These are phyloP conservation scores for Mortierella sp. DNA, from an alignment of 371 early-diverging fungal genomes.

Conservation along the genomic window DNA sequence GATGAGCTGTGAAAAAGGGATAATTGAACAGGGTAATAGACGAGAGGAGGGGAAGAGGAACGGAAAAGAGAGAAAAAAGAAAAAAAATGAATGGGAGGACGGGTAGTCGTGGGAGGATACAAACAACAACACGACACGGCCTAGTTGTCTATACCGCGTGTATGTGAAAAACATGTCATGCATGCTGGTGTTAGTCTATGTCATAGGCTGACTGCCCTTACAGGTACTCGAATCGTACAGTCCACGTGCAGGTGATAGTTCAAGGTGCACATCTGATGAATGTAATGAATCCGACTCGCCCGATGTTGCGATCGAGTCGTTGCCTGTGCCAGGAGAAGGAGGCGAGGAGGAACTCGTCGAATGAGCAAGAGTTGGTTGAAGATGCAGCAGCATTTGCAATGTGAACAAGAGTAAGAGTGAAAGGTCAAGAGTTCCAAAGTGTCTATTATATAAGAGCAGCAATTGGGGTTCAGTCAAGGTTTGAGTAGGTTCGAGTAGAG, in stretches of 20 bases:
- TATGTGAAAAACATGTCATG: not conserved
- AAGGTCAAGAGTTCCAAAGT: not conserved
- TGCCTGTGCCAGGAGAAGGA: not conserved
- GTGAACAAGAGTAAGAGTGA: not conserved
- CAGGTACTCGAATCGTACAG: constrained; percentile 9
- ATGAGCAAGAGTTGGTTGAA: constrained; percentile 5
- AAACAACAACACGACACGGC: not conserved
- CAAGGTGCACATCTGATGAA: not conserved
- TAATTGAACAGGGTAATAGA: not conserved
- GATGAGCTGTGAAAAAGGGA: not conserved
- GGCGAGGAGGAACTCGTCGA: not conserved
- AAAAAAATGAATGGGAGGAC: constrained; percentile 1
- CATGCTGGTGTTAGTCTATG: not conserved
- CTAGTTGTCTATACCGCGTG: not conserved
- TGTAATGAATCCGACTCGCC: not conserved
- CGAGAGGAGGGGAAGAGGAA: not conserved
- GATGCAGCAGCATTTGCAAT: constrained; percentile 20
- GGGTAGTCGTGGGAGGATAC: not conserved
- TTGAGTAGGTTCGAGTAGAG: no score
- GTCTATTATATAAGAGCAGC: not conserved
- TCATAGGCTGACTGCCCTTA: not conserved
- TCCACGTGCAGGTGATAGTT: constrained; percentile 15
- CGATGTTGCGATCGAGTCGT: not conserved
- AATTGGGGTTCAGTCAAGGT: no score
- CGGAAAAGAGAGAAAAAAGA: not conserved